These are phyloP conservation scores for Adiantum capillusveneris DNA, from an alignment of 75 land plant species.

Conservation along the genomic window DNA sequence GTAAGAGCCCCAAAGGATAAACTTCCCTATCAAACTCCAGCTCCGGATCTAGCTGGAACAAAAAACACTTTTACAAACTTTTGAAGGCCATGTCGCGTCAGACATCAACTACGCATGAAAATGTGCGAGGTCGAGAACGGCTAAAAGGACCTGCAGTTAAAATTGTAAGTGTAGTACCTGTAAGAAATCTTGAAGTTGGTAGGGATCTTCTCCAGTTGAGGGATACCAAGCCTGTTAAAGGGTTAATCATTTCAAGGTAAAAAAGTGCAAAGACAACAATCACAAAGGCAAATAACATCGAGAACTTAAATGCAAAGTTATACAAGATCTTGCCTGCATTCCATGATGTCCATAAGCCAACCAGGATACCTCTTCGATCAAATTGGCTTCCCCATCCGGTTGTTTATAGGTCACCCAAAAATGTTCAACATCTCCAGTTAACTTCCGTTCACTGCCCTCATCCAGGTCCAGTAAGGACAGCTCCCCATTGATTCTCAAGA, in stretches of 20 bases:
- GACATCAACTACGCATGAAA: too few species aligned
- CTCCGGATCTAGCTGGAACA: conserved; percentile 90
- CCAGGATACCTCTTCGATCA: conserved; percentile 95
- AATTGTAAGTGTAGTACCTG: conserved; percentile 41
- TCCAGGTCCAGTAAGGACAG: conserved; percentile 93
- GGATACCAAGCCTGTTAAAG: conserved; percentile 91
- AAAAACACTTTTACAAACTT: too few species aligned
- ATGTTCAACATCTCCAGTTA: conserved; percentile 78
- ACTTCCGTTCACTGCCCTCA: conserved; percentile 81
- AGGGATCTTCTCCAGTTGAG: conserved; percentile 65
- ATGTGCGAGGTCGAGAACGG: too few species aligned
- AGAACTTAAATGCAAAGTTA: background rate
- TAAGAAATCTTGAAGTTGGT: conserved; percentile 70
- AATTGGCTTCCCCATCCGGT: conserved; percentile 60
- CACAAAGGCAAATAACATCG: background rate
- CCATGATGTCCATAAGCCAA: conserved; percentile 98
- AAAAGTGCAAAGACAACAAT: background rate
- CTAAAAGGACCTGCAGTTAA: background rate
- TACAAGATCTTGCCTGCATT: conserved; percentile 65
- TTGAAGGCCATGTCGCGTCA: too few species aligned
- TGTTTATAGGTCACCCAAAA: conserved; percentile 92
- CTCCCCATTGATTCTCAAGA: conserved; percentile 86
- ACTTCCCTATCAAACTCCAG: conserved; percentile 97
- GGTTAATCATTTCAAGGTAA: background rate
- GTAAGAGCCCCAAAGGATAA: conserved; percentile 91